phyloP scores from a whole-genome alignment of 2,329 filamentous ascomycete genomes.

The Penicillium hesseltinei region DNA sequence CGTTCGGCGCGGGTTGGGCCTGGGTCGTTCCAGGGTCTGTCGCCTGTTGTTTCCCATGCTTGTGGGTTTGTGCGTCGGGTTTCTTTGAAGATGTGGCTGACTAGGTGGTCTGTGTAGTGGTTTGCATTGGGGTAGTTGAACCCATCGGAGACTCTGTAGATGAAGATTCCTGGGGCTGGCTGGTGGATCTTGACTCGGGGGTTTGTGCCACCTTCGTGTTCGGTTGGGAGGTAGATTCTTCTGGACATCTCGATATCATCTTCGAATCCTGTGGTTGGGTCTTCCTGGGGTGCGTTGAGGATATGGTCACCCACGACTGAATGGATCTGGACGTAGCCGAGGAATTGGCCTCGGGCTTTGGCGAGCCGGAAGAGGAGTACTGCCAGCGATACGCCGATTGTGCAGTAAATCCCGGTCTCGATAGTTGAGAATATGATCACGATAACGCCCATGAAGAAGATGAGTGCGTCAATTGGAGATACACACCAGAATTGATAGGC shows the following conservation, averaged over 20 bases:
- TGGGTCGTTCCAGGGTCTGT: conserved; percentile 90
- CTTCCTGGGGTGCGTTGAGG: neutral
- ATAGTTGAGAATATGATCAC: conserved; percentile 83
- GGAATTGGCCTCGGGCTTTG: conserved; percentile 73
- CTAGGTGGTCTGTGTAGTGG: conserved; percentile 75
- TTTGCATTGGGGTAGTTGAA: conserved; percentile 93
- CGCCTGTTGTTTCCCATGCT: conserved; percentile 62
- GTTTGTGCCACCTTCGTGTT: conserved; percentile 82
- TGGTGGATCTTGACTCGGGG: conserved; percentile 71
- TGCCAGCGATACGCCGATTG: conserved; percentile 69
- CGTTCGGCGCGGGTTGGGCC: conserved; percentile 55
- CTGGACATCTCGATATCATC: neutral
- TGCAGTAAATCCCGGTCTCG: conserved; percentile 88
- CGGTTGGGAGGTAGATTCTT: conserved; percentile 73
- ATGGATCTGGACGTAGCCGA: conserved; percentile 65
- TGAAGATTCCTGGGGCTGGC: conserved; percentile 85
- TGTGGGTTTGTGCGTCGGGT: conserved; percentile 72
- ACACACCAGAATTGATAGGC: conserved; percentile 91
- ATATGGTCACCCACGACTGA: conserved; percentile 58
- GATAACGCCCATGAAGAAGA: conserved; percentile 86
- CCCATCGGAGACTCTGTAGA: conserved; percentile 86
- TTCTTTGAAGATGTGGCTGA: conserved; percentile 61
- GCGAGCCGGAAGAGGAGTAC: conserved; percentile 77
- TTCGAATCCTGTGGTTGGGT: neutral
- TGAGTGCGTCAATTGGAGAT: conserved; percentile 79